phyloP scores from a whole-genome alignment of 495 filamentous ascomycete genomes.

The Aspergillus mulundensis region DNA sequence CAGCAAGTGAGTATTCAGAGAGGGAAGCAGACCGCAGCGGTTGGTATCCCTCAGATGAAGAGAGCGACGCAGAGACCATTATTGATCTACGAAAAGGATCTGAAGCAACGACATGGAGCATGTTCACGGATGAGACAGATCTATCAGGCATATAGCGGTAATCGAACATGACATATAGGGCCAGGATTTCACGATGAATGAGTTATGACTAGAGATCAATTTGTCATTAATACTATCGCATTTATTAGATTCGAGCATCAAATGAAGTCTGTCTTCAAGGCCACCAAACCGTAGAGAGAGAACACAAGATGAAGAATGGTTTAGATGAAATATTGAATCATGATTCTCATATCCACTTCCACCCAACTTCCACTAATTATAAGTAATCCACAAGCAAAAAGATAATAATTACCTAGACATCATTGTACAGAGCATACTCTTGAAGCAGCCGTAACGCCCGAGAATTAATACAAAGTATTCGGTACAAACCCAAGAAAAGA shows the following conservation, averaged over 20 bases:
- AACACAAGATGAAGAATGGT: not conserved
- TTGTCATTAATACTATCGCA: too few species aligned
- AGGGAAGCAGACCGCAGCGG: not conserved
- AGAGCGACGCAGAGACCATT: not conserved
- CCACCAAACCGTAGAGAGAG: too few species aligned
- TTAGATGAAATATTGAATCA: slow-evolving; percentile 3
- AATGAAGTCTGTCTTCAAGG: too few species aligned
- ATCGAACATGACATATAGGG: not conserved
- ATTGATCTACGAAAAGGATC: not conserved
- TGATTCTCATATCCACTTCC: slow-evolving; percentile 11
- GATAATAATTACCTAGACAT: slow-evolving; percentile 16
- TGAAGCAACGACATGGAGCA: not conserved
- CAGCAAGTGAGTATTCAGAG: not conserved
- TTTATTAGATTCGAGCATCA: too few species aligned
- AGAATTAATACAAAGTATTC: slow-evolving; percentile 25
- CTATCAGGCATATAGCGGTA: not conserved
- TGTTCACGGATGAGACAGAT: not conserved
- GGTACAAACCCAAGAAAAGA: slow-evolving; percentile 20
- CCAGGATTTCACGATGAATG: not conserved
- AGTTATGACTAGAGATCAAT: too few species aligned
- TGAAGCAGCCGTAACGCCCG: slow-evolving; percentile 8
- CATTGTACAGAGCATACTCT: slow-evolving; percentile 18
- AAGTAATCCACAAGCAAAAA: slow-evolving; percentile 12
- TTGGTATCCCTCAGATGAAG: not conserved
- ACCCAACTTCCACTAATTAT: slow-evolving; percentile 13